Evolutionary conservation across 192 early-diverging fungal genomes (phyloP).

Genomic region (Funneliformis mosseae): DNA sequence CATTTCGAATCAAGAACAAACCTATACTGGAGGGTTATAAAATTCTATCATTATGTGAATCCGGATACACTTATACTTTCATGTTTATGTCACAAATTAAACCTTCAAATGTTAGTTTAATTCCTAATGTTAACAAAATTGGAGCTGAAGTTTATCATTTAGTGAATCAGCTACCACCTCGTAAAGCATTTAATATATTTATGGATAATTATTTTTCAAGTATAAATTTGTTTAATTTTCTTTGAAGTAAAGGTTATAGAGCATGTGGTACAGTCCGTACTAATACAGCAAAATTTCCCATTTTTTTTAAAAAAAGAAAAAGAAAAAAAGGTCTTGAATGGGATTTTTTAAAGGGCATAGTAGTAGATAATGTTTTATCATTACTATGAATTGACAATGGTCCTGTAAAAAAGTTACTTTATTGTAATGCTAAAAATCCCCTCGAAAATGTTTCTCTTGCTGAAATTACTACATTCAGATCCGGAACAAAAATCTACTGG

Average conservation of each 20-base stretch:
- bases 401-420: too few relatives aligned
- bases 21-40: conserved; percentile 39
- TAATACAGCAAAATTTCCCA: conserved; percentile 18
- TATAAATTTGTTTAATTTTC: conserved; percentile 33
- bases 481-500: too few relatives aligned
- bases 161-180: neutral
- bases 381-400: conserved; percentile 35
- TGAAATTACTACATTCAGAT: too few relatives aligned
- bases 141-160: conserved; percentile 29
- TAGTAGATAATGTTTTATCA: conserved; percentile 23
- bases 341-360: conserved; percentile 16
- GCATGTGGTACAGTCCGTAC: conserved; percentile 28
- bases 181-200: conserved; percentile 30
- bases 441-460: too few relatives aligned
- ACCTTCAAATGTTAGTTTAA: neutral
- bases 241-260: conserved; percentile 18
- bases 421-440: too few relatives aligned
- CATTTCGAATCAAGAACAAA: conserved; percentile 33
- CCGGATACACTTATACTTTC: conserved; percentile 27
- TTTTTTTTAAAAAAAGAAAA: conserved; percentile 4
- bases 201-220: conserved; percentile 44
- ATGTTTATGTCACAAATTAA: conserved; percentile 15
- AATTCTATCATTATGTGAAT: conserved; percentile 36
- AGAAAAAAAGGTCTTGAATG: neutral
- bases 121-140: conserved; percentile 18